phyloP scores from a whole-genome alignment of 2,329 filamentous ascomycete genomes.

The Metarhizium robertsii region DNA sequence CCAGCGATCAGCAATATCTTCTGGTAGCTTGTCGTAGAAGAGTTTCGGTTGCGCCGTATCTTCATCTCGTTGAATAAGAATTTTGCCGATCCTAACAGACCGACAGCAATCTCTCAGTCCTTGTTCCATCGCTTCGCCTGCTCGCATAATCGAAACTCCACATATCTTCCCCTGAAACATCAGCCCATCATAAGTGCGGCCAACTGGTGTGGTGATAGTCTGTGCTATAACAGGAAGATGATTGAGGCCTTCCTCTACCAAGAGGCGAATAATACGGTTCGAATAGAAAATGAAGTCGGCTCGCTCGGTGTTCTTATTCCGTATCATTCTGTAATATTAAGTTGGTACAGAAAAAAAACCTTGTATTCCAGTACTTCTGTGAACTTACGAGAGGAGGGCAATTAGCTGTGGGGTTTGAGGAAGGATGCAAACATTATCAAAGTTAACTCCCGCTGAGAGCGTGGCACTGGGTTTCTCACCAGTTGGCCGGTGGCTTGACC shows the following conservation, averaged over 20 bases:
- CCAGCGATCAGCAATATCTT: slow-evolving; percentile 89
- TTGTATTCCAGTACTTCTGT: background rate
- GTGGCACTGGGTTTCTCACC: slow-evolving; percentile 79
- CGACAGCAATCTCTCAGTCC: slow-evolving; percentile 92
- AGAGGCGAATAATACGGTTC: slow-evolving; percentile 90
- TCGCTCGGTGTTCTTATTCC: slow-evolving; percentile 78
- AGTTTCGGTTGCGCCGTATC: slow-evolving; percentile 86
- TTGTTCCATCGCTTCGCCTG: slow-evolving; percentile 97
- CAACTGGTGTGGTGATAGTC: slow-evolving; percentile 83
- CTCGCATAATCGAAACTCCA: slow-evolving; percentile 96
- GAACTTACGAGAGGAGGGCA: slow-evolving; percentile 85
- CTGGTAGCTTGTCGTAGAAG: slow-evolving; percentile 95
- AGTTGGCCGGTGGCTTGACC: slow-evolving; percentile 55
- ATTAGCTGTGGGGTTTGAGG: slow-evolving; percentile 95
- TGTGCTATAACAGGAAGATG: slow-evolving; percentile 88
- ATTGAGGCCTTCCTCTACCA: slow-evolving; percentile 95
- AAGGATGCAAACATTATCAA: slow-evolving; percentile 83
- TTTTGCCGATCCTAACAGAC: slow-evolving; percentile 97
- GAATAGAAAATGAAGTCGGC: slow-evolving; percentile 99
- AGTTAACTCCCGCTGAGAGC: slow-evolving; percentile 71
- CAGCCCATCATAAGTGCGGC: slow-evolving; percentile 78
- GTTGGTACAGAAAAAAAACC: background rate
- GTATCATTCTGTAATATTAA: slow-evolving; percentile 67
- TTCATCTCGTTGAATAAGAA: slow-evolving; percentile 93
- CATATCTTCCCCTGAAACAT: slow-evolving; percentile 98